These are phyloP conservation scores for Micractinium sp. DNA, from an alignment of 139 green algal species.

Conservation along the genomic window DNA sequence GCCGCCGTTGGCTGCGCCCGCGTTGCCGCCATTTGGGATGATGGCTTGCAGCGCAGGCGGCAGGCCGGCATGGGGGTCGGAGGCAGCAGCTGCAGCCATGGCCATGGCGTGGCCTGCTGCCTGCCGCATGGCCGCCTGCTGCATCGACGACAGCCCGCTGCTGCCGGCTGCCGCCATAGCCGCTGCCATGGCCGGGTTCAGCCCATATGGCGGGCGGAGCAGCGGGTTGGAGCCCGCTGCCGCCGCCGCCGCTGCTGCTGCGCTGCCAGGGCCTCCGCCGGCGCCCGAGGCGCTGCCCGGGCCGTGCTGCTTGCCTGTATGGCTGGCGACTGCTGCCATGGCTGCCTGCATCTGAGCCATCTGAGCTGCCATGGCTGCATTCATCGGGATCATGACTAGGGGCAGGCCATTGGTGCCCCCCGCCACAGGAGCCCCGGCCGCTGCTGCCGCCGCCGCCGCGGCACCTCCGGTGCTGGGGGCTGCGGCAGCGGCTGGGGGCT, in stretches of 20 bases:
- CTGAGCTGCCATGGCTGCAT: constrained; percentile 14
- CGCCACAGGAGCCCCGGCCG: background rate
- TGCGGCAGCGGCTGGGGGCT: background rate
- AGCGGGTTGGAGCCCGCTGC: background rate
- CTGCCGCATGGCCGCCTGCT: background rate
- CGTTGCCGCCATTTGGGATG: constrained; percentile 9
- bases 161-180: background rate
- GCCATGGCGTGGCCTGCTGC: too few relatives aligned
- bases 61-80: background rate
- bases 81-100: background rate
- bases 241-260: background rate
- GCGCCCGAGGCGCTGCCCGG: background rate
- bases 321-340: background rate
- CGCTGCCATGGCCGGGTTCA: constrained; percentile 1
- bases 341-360: background rate
- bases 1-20: constrained; percentile 7
- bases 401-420: background rate
- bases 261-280: background rate
- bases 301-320: background rate
- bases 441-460: background rate
- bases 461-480: too few relatives aligned
- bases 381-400: background rate
- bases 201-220: background rate
- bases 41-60: constrained; percentile 36
- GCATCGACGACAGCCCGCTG: background rate